Base-by-base conservation (phyloP, 2,329 filamentous ascomycete species). In the Xylaria sp. region DNA sequence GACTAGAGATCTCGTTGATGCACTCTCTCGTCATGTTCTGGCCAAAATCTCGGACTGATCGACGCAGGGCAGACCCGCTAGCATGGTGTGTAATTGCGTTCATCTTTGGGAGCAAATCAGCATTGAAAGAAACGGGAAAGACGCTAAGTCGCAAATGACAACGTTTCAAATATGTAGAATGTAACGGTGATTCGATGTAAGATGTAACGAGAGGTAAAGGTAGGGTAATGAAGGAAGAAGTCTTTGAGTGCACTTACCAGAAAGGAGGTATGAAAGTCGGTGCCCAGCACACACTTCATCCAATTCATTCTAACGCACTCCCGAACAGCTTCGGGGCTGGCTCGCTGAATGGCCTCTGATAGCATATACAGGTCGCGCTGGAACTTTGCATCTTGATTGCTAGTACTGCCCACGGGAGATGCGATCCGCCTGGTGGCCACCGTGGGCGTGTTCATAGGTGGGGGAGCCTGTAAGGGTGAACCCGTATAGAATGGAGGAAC, bases 261-360 rank as follows among this genome's bases (percentile, higher is more conserved):
- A 62, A 84, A 84, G 1, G 77, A 75, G 48, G 77, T 72, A 61
- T 84, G 81, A 59, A 80, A 83, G 9, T 81, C 77, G 3, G 78
- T 80, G 8, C 81, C 81, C 2, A 78, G 57, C 2, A 83, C 62
- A 16, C 76, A 77, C 63, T 78, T 81, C 48, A 80, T 72, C 78
- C 80, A 82, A 57, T 78, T 74, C 61, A 82, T 80, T 23, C 81
- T 74, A 9, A 83, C 64, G 0, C 75, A 75, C 50, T 78, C 76
- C 10, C 80, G 75, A 18, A 83, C 78, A n/a, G 76, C 75, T 37
- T 77, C 72, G 0, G 79, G 72, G 5, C 76, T 64, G 11, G 76
- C 71, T 48, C 75, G 74, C 13, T 74, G 72, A 3, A 84, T 69
- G 18, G 75, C 71, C 62, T 71, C 73, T 3, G 68, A 74, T 18